Base-by-base conservation (phyloP, 805 yeast species). In the Saturnispora saitoi region DNA sequence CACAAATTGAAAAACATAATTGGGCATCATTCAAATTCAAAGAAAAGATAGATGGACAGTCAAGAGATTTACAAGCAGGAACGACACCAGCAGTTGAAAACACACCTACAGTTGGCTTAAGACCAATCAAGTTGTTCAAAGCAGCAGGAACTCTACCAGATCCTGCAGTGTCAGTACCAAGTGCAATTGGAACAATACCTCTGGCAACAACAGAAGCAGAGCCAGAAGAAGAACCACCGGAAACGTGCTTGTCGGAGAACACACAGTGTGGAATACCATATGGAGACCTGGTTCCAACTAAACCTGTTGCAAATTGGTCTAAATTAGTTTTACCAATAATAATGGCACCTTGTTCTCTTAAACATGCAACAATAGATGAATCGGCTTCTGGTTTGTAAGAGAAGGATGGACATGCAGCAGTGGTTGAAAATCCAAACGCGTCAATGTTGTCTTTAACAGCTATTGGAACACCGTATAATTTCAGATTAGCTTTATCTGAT, bases 151-250 rank as follows among this genome's bases (percentile, higher is more conserved):
- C 99, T 60, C 99, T 78, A 38, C 97, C 97, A 5, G 96, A 87
- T 20, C 99, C 99, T 9, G 99, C 99, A 32, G 99, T 91, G 63
- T 91, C 99, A 5, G 98, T 93, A 32, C 97, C 97, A 57, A 91
- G 72, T 1, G 96, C 76, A 43, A 91, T 60, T 31, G 98, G 96
- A 15, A 87, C 96, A 43, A 81, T 71, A 51, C 98, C 98, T 56
- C 89, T 76, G 19, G 89, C 91, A 17, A 89, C 97, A 20, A 83
- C 90, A 12, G 83, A 80, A 5, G 96, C 95, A n/a, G 96, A 87
- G 11, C 99, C 99, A 0, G 97, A 89, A 34, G 95, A 83, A 2
- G 96, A 88, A 29, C 99, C 99, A 45, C 99, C 99, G 48, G 89
- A 78, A 15, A 91, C 96, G 61, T 89, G 89, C 43, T 79, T 71